Conservation (phyloP, 768 basidiomycete species). For the Pholiota molesta region DNA sequence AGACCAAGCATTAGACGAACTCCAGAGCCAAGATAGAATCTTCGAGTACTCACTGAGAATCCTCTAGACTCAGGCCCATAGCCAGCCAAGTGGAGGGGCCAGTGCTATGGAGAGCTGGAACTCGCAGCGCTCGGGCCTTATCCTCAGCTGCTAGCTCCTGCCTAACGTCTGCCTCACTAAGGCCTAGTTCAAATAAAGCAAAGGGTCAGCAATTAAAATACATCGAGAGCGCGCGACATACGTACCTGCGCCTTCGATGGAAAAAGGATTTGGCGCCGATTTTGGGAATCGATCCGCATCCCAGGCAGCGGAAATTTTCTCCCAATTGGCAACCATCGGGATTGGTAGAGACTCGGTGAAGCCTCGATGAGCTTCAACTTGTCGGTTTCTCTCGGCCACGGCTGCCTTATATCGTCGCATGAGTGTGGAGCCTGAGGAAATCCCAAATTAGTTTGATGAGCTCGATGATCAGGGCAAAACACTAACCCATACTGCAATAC, state of each 20-base stretch:
- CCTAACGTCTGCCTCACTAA: neutral
- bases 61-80: constrained; percentile 5
- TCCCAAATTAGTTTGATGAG: neutral
- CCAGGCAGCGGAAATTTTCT: constrained; percentile 4
- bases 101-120: neutral
- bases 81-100: neutral
- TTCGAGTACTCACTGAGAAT: constrained; percentile 6
- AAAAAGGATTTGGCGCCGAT: neutral
- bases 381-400: constrained; percentile 9
- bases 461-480: neutral
- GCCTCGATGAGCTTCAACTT: constrained; percentile 13
- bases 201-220: neutral
- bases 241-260: neutral
- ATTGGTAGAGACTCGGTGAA: constrained; percentile 3
- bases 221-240: neutral
- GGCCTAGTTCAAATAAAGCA: neutral
- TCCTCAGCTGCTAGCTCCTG: constrained; percentile 5
- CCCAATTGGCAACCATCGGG: neutral
- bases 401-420: constrained; percentile 1
- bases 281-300: constrained; percentile 10
- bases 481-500: constrained; percentile 5
- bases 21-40: too few relatives aligned
- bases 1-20: too few relatives aligned
- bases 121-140: neutral
- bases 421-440: constrained; percentile 2